Conservation (phyloP, 179 eudicot genomes). For the Beta lomatogona region DNA sequence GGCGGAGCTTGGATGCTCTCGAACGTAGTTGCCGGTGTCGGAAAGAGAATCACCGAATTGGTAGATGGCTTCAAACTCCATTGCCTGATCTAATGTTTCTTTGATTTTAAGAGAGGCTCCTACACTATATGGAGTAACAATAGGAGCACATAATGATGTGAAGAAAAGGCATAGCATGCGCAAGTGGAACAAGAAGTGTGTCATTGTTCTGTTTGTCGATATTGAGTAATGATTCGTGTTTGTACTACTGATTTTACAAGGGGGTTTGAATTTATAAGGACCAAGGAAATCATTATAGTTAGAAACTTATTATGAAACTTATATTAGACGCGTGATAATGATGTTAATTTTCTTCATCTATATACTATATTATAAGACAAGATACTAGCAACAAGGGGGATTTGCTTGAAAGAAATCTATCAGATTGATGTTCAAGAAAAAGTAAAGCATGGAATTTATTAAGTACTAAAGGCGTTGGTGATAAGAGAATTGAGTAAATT, state of each 20-base stretch:
- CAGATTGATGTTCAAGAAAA: no score
- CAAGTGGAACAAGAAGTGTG: background rate
- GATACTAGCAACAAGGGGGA: no score
- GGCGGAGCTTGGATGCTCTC: background rate
- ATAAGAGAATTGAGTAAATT: no score
- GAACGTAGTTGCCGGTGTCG: constrained; percentile 36
- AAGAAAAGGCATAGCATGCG: constrained; percentile 2
- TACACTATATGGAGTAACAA: background rate
- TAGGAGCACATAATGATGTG: background rate
- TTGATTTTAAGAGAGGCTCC: constrained; percentile 8
- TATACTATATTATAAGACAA: no score
- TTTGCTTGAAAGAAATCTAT: no score
- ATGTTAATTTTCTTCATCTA: no score
- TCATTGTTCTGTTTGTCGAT: constrained; percentile 7
- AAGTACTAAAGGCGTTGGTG: no score
- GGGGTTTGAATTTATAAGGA: background rate
- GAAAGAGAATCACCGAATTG: constrained; percentile 42
- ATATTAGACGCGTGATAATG: no score
- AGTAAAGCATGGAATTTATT: no score
- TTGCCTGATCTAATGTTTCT: background rate
- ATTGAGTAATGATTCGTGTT: background rate
- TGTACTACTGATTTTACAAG: background rate
- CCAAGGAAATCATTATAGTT: background rate
- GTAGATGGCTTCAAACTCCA: constrained; percentile 33
- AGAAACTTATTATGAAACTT: background rate